phyloP scores from a whole-genome alignment of 148 eudicot genomes.

The Rhododendron vialii region DNA sequence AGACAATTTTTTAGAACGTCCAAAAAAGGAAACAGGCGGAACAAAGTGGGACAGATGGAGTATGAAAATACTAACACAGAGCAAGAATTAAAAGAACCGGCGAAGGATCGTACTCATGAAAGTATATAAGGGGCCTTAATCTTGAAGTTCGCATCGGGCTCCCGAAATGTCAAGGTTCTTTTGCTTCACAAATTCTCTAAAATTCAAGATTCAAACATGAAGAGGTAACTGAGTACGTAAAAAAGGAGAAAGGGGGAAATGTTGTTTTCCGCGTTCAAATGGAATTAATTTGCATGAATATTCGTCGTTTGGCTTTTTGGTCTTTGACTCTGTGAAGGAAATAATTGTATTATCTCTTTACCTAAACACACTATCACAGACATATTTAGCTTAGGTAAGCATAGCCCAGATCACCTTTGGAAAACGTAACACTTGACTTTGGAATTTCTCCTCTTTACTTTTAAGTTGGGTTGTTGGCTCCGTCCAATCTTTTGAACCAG shows the following conservation, averaged over 20 bases:
- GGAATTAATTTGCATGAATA: not conserved
- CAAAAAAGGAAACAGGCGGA: too few species aligned
- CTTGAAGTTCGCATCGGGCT: too few species aligned
- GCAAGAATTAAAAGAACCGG: too few species aligned
- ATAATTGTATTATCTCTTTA: not conserved
- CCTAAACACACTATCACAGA: not conserved
- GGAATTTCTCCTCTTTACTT: not conserved
- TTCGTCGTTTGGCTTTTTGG: not conserved
- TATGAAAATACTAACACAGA: too few species aligned
- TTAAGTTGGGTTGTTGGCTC: not conserved
- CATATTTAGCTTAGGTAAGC: not conserved
- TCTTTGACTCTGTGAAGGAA: not conserved
- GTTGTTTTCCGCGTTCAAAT: not conserved
- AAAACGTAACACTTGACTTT: not conserved
- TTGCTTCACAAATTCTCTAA: not conserved
- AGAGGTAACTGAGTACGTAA: not conserved
- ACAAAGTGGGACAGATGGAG: too few species aligned
- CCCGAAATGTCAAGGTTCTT: not conserved
- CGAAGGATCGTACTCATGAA: not conserved
- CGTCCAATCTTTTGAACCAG: not conserved
- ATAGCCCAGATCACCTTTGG: not conserved
- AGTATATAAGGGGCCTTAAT: not conserved
- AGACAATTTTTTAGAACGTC: too few species aligned
- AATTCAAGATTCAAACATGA: not conserved
- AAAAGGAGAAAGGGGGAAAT: not conserved